Base-by-base conservation (phyloP, 2,329 filamentous ascomycete species). In the Tolypocladium album region DNA sequence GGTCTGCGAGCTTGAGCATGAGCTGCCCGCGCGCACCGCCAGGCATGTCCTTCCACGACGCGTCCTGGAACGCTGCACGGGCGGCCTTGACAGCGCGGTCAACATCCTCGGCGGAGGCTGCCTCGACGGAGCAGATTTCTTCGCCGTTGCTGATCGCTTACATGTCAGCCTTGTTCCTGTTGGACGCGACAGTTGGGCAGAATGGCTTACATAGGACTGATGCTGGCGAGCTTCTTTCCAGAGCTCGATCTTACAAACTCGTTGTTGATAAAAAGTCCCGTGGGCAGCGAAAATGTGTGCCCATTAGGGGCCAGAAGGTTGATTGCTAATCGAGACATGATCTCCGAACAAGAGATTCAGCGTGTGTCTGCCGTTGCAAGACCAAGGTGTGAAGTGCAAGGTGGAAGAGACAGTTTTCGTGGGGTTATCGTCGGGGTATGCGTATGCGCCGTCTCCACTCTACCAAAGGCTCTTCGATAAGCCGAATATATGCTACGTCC, bases 221-320 rank as follows among this genome's bases (percentile, higher is more conserved):
- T 83, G 24, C 80, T 81, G 9, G 79, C 76, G 58, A 89, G 82
- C 63, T 63, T 84, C 82, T 64, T 61, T 27, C 72, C 85, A 74
- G 64, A 82, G 77, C 58, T 82, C 75, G 71, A 82, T 82, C 62
- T 82, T 56, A 89, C 84, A 71, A 88, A 90, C 68, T 89, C 85
- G 62, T 90, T 90, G 76, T 89, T 88, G 74, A 91, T 90, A 74
- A 90, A 91, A 15, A 91, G 79, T 15, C 88, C 88, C 13, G 82
- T 83, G 12, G 86, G 86, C 70, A 88, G 85, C 38, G 74, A 77
- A 65, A 88, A 89, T 66, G 83, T 85, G 67, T 77, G 79, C 67
- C 88, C 88, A 72, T 91, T 91, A 13, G 73, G 73, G 12, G 72
- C 73, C 43, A 65, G 71, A 52, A 74, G 68, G 61, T 72, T 61